Evolutionary conservation across 371 early-diverging fungal species (phyloP), one percentile per base, ranked within the genome.

Genomic region (Syncephalastrum contaminatum): DNA sequence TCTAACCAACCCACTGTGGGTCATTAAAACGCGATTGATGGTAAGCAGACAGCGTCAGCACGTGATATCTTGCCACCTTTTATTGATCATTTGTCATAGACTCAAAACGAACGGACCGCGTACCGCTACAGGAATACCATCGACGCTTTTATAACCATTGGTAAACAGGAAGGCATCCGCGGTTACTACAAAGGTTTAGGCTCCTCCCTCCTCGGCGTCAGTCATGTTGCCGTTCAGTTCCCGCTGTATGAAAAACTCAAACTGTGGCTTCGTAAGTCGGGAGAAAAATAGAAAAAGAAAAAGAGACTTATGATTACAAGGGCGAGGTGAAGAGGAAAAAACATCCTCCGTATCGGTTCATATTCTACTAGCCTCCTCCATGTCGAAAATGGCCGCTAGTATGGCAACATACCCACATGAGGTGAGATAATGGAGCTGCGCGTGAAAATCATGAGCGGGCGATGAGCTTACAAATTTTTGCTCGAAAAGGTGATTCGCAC

Each of bases 161-260:
- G 75, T 30, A 59, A 46, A 49, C 72, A 78, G 5, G 95, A 94
- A 67, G 92, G 94, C 0, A 64, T 84, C 27, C 75, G 78, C 21
- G 92, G 92, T 51, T 89, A 89, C 63, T 93, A 92, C 73, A 93
- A 90, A 66, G 98, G 98, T 22, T 78, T 96, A 16, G 92, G 90
- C 10, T 87, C 95, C 21, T 89, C 91, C 10, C 66, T 98, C 48
- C 74, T 97, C 60, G 98, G 98, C 41, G 88, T 96, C 8, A 83
- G 85, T 27, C 98, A 98, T 74, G 96, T 93, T 4, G 94, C 92
- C 5, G 83, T 98, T 7, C 96, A 96, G 66, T 98, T 98, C 62
- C 96, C 97, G 36, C 71, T 96, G 24, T 98, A 98, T 74, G 98
- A 98, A 72, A 77, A 85, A 53, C 70, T 98, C 48, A 96, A 96